Base-by-base conservation (phyloP, 768 basidiomycete genomes). In the Stropharia rugosoannulata region DNA sequence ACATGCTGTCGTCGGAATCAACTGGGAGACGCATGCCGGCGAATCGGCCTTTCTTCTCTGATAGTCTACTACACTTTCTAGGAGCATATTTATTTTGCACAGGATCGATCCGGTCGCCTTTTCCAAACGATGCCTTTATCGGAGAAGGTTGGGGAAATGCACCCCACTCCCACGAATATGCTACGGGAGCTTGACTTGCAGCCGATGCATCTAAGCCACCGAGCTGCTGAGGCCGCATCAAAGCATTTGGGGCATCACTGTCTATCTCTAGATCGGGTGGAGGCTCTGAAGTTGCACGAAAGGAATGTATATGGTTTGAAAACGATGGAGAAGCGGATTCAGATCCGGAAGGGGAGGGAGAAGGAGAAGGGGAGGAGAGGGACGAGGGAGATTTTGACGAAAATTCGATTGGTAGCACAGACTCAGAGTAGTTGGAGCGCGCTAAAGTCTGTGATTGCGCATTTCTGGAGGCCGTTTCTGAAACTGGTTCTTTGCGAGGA, bases 91-190 rank as follows among this genome's bases (percentile, higher is more conserved):
- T 57, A 59, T 53, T 55, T 54, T 63, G 63, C 10, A 62, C 53
- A 5, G 54, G 25, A 55, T 78, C 70, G 5, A 76, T 49, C n/a
- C 78, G 66, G 2, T 76, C 75, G 25, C 76, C 71, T 55, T 77
- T 76, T 1, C 75, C 72, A 63, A 87, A 86, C 10, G 79, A 73
- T 0, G 80, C 59, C 51, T 80, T 80, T 62, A 84, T 70, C 0
- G 89, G 88, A 3, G 90, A 90, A 19, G 84, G 87, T 59, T 86
- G 88, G 27, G 93, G 95, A 64, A 95, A 91, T 16, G 81, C 85
- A 25, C 93, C 93, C 93, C 94, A 95, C 62, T 95, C 95, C 94
- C 94, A 95, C 5, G 90, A 89, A 63, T 94, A 94, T 65, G 91
- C 88, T 54, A 79, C 64, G 4, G 66, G 68, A 16, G 58, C 8